Evolutionary conservation across 2,329 filamentous ascomycete genomes (phyloP), one percentile per base, ranked within the genome.

Genomic region (Rhynchosporium graminicola): DNA sequence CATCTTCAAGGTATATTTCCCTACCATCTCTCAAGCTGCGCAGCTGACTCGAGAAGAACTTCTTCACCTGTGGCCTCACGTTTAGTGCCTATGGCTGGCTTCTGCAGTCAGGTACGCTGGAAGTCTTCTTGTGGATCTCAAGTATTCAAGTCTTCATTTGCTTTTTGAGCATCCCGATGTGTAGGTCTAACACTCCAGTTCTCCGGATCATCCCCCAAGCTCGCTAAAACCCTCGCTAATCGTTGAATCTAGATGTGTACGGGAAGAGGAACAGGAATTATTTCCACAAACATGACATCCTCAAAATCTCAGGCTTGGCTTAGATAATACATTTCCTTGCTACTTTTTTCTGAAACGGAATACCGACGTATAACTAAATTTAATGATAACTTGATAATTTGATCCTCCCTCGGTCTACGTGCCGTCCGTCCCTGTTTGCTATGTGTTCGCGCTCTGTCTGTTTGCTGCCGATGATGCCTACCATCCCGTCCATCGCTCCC

Each of bases 41-140:
- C 1, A 4, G 50, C 60, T 69, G 38, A 67, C 55, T 15, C 3
- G 3, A 7, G 1, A 28, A 52, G 77, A 97, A 97, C 76, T 83
- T 97, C 65, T 96, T 97, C 78, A 90, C 88, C 66, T 97, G 96
- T 71, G 85, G 87, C 6, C 79, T 97, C 61, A 96, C 93, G 0
- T 96, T 88, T 74, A 89, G 85, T 68, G 92, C 91, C 0, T 96
- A 91, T 71, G 81, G 92, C 62, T 97, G 94, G 93, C 81, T 97
- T 31, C 81, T 89, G 9, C 68, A 77, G 0, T 85, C 85, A 1
- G 84, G 87, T n/a, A 83, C 86, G 63, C 80, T 82, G 52, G 74
- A 76, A 4, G 79, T 78, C 0, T 94, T 97, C 76, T 82, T 89
- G 59, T 82, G 84, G 26, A 83, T 97, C 52, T 87, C 85, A 1